Base-by-base conservation (phyloP, 2,329 filamentous ascomycete genomes). In the Nemania sp. region DNA sequence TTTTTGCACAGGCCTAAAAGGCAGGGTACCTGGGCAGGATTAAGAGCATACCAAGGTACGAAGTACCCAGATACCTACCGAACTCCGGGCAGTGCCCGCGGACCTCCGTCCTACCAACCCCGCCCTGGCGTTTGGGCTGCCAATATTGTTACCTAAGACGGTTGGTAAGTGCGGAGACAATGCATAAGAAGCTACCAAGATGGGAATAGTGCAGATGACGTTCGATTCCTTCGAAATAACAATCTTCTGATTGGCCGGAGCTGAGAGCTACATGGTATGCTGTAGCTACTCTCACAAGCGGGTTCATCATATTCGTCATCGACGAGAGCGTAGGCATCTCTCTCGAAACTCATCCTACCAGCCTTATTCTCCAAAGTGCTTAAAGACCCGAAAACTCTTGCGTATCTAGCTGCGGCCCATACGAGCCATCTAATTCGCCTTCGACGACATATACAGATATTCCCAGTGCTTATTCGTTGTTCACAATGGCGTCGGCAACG, bases 401-500 rank as follows among this genome's bases (percentile, higher is more conserved):
- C 24, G 34, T 39, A 37, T 30, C 31, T 17, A 31, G 17, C n/a
- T 31, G 28, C 24, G 15, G 15, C 19, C 33, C 36, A 48, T 24
- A 33, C 7, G 22, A 48, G 14, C 20, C 19, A 33, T 30, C 14
- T 28, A n/a, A 23, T 52, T 14, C 20, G 41, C 36, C n/a, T 42
- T 30, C 24, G 22, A 30, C 48, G n/a, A 24, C n/a, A 15, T n/a
- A 8, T 19, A 41, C n/a, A n/a, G n/a, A 6, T 39, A 24, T 6
- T 43, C 5, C 36, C 37, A 44, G 52, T 58, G 52, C 56, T 56
- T 57, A 37, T 48, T 47, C 42, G 54, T 55, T 52, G 26, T 24
- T 56, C 53, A 59, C 34, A 51, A 91, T 91, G 88, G 81, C 86
- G 26, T 89, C 86, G 56, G 80, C 84, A 49, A 86, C 86, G 30